phyloP scores from a whole-genome alignment of 345 rosid species.

The Bruguiera gymnorhiza region DNA sequence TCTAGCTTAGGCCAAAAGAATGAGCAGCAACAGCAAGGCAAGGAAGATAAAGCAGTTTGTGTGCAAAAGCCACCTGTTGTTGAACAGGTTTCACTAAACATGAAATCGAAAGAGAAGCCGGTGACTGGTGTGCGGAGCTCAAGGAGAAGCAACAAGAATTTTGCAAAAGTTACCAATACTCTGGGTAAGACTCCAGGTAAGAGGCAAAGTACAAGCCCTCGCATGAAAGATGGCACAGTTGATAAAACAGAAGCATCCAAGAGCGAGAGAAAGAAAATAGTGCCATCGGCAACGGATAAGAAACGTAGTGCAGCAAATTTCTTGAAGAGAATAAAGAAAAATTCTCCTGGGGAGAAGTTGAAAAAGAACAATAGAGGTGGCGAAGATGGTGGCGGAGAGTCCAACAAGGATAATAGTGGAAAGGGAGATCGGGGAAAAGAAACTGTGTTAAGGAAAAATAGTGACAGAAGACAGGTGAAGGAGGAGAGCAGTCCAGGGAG shows the following conservation, averaged over 20 bases:
- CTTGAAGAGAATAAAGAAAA: conserved; percentile 62
- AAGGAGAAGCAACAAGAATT: conserved; percentile 45
- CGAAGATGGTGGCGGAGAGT: conserved; percentile 17
- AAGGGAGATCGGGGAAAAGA: conserved; percentile 43
- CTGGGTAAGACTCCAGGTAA: conserved; percentile 28
- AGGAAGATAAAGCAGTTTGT: conserved; percentile 17
- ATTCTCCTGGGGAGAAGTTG: conserved; percentile 35
- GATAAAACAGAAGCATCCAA: conserved; percentile 18
- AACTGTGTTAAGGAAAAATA: conserved; percentile 33
- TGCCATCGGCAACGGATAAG: conserved; percentile 38
- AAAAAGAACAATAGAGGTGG: conserved; percentile 31
- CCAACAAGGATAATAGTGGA: conserved; percentile 28
- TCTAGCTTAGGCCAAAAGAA: conserved; percentile 36
- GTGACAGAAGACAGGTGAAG: conserved; percentile 29
- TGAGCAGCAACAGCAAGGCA: conserved; percentile 21
- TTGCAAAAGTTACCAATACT: conserved; percentile 4
- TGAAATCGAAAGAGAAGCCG: conserved; percentile 42
- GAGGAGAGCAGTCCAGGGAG: conserved; percentile 39
- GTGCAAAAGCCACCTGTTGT: conserved; percentile 14
- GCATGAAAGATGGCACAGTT: conserved; percentile 17
- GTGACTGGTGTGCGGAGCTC: conserved; percentile 59
- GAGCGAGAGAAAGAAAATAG: conserved; percentile 29
- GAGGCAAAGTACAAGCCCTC: conserved; percentile 29
- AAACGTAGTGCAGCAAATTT: conserved; percentile 66
- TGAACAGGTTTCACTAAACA: conserved; percentile 31